phyloP scores from a whole-genome alignment of 208 protist species.

The Trypanosoma congolense region DNA sequence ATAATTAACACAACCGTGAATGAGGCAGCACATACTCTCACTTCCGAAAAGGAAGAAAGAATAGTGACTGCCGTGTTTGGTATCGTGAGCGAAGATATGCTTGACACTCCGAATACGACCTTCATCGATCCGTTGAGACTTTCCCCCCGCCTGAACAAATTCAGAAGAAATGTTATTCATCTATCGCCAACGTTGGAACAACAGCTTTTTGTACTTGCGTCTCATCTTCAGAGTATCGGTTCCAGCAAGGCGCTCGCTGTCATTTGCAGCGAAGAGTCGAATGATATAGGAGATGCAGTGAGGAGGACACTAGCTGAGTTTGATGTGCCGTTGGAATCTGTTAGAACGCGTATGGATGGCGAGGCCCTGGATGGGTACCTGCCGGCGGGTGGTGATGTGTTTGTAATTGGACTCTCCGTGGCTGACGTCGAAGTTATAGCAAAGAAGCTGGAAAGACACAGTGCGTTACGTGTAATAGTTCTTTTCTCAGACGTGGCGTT shows the following conservation, averaged over 20 bases:
- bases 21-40: not conserved
- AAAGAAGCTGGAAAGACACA: not conserved
- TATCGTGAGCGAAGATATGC: conserved; percentile 7
- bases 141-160: conserved; percentile 1
- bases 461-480: not conserved
- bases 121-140: conserved; percentile 14
- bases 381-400: not conserved
- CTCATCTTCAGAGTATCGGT: conserved; percentile 8
- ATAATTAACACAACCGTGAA: not conserved
- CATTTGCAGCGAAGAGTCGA: conserved; percentile 1
- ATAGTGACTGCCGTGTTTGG: conserved; percentile 6
- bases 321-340: not conserved
- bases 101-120: conserved; percentile 2
- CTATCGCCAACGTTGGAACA: conserved; percentile 25
- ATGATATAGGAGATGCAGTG: not conserved
- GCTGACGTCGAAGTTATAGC: not conserved
- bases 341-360: not conserved
- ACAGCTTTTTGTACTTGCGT: conserved; percentile 17
- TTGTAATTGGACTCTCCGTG: conserved; percentile 1
- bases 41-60: not conserved
- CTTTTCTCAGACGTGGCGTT: not conserved
- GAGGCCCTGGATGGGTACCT: not conserved
- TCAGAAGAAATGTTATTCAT: conserved; percentile 5
- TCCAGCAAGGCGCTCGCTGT: not conserved
- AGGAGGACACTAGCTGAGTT: not conserved